Evolutionary conservation across 2,329 filamentous ascomycete species (phyloP).

Genomic region (Cercospora sesami): DNA sequence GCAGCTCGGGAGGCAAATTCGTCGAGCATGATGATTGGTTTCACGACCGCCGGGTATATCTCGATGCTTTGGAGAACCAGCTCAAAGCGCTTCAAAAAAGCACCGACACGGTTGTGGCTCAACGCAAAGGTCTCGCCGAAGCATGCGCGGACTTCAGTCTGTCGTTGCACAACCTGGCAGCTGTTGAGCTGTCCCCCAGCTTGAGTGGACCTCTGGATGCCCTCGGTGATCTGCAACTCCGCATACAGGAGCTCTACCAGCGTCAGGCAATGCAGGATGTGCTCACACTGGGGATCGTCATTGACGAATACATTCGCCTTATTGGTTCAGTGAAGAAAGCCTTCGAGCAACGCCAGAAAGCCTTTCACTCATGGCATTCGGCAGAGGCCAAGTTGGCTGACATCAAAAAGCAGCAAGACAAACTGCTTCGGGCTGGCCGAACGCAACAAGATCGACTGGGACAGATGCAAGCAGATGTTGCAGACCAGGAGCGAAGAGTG

Average conservation of each 20-base stretch:
- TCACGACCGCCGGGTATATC: slow-evolving; percentile 90
- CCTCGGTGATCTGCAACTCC: slow-evolving; percentile 87
- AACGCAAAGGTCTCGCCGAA: slow-evolving; percentile 91
- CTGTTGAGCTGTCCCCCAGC: slow-evolving; percentile 85
- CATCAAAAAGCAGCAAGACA: slow-evolving; percentile 84
- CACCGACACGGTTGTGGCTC: slow-evolving; percentile 86
- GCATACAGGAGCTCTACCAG: slow-evolving; percentile 92
- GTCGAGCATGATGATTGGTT: slow-evolving; percentile 99
- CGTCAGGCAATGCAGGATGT: slow-evolving; percentile 96
- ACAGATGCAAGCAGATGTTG: slow-evolving; percentile 88
- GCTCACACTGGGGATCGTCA: slow-evolving; percentile 91
- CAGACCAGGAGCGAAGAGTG: slow-evolving; percentile 90
- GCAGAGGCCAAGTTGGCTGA: slow-evolving; percentile 90
- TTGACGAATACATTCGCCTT: slow-evolving; percentile 95
- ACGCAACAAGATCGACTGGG: slow-evolving; percentile 94
- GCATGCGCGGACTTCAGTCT: slow-evolving; percentile 90
- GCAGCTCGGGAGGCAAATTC: slow-evolving; percentile 76
- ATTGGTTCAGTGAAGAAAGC: slow-evolving; percentile 94
- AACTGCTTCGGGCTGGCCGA: slow-evolving; percentile 89
- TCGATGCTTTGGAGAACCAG: slow-evolving; percentile 90
- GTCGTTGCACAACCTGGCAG: slow-evolving; percentile 87
- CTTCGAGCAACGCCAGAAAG: slow-evolving; percentile 89
- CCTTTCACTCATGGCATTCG: slow-evolving; percentile 89
- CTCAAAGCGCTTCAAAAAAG: slow-evolving; percentile 83
- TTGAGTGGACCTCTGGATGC: slow-evolving; percentile 87